Conservation (phyloP, 495 filamentous ascomycete species). For the Penicillium robsamsonii region DNA sequence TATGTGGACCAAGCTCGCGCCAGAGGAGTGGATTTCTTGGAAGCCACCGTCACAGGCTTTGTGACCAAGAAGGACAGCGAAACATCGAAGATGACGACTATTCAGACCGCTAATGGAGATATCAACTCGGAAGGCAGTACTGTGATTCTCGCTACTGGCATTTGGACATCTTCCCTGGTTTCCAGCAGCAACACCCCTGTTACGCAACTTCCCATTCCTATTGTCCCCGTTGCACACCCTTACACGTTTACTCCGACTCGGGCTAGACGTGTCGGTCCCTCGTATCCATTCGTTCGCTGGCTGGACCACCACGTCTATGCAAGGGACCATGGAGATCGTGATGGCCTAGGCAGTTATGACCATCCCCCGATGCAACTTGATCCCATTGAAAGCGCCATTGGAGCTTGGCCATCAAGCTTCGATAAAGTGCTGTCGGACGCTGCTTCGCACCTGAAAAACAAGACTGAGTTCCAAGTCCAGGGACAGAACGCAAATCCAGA, state of each 20-base stretch:
- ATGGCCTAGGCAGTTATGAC: constrained; percentile 34
- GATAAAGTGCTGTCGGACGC: constrained; percentile 28
- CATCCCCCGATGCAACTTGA: constrained; percentile 25
- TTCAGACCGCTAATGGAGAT: constrained; percentile 20
- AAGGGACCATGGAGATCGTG: constrained; percentile 33
- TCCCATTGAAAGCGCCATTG: constrained; percentile 25
- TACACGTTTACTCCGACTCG: constrained; percentile 31
- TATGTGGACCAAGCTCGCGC: constrained; percentile 34
- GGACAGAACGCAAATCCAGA: constrained; percentile 2
- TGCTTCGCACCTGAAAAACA: constrained; percentile 18
- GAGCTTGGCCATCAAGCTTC: constrained; percentile 29
- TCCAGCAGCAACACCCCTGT: background rate
- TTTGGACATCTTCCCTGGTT: constrained; percentile 31
- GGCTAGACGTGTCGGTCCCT: constrained; percentile 8
- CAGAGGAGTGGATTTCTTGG: constrained; percentile 25
- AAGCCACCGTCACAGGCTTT: constrained; percentile 24
- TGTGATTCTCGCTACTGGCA: constrained; percentile 33
- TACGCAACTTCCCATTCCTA: constrained; percentile 25
- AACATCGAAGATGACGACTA: constrained; percentile 6
- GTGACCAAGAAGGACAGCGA: background rate
- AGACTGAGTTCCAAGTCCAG: constrained; percentile 11
- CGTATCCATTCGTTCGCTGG: constrained; percentile 33
- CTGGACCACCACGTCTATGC: constrained; percentile 39
- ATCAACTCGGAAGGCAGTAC: constrained; percentile 22
- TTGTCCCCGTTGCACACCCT: constrained; percentile 37